Conservation (phyloP, 495 filamentous ascomycete genomes). For the Penicillium riverlandense region DNA sequence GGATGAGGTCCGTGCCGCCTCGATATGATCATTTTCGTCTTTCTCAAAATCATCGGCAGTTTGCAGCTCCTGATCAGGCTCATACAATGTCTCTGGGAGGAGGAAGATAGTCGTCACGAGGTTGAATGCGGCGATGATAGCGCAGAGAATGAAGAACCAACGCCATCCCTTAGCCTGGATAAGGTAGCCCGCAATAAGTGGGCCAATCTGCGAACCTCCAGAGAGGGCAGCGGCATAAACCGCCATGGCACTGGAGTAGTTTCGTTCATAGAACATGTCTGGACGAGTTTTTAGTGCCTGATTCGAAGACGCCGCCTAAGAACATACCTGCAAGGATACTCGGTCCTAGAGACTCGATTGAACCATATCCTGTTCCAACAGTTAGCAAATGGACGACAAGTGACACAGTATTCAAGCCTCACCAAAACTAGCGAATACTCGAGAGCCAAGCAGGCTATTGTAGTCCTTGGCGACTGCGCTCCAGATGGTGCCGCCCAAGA, state of each 20-base stretch:
- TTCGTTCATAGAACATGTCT: conserved; percentile 31
- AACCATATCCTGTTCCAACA: conserved; percentile 13
- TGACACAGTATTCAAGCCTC: background rate
- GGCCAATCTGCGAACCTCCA: conserved; percentile 27
- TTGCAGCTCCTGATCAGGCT: conserved; percentile 11
- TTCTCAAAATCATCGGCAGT: conserved; percentile 8
- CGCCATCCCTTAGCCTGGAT: conserved; percentile 22
- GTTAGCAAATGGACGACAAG: background rate
- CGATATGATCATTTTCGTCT: conserved; percentile 10
- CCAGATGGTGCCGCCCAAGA: conserved; percentile 31
- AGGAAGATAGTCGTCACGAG: conserved; percentile 21
- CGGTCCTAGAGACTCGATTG: conserved; percentile 30
- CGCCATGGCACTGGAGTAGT: conserved; percentile 36
- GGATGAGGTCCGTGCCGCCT: conserved; percentile 7
- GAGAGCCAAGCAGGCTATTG: conserved; percentile 20
- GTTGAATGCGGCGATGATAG: conserved; percentile 23
- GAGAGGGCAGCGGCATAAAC: conserved; percentile 28
- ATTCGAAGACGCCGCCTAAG: background rate
- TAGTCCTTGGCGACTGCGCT: conserved; percentile 21
- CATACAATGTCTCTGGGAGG: conserved; percentile 23
- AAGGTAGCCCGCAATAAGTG: conserved; percentile 25
- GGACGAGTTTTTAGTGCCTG: background rate
- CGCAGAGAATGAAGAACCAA: conserved; percentile 28
- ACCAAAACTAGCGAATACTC: conserved; percentile 29
- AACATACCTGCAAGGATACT: conserved; percentile 28